Evolutionary conservation across 139 green algal genomes (phyloP).

Genomic region (Spirogloea muscicola): DNA sequence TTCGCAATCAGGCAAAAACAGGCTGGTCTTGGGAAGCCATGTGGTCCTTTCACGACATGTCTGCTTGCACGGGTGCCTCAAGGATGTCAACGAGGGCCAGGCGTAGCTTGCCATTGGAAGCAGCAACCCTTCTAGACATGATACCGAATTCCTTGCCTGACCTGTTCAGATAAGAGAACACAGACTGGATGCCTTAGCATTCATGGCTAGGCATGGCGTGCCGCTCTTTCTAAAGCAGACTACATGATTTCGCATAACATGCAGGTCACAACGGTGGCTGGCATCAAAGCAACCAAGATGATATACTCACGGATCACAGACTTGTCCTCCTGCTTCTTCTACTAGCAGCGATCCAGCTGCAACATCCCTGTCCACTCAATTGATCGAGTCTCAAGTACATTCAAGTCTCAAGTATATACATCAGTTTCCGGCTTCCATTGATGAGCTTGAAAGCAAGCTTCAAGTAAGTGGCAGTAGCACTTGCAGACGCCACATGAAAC

Average conservation of each 20-base stretch:
- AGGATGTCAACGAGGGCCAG: constrained; percentile 3
- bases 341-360: constrained; percentile 29
- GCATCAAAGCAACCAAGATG: constrained; percentile 11
- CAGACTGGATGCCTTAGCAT: neutral
- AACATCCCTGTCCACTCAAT: constrained; percentile 30
- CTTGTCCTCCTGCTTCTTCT: constrained; percentile 11
- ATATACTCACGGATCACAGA: constrained; percentile 35
- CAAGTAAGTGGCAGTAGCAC: no score
- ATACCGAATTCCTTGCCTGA: constrained; percentile 9
- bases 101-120: constrained; percentile 17
- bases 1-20: no score
- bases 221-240: neutral
- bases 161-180: constrained; percentile 1
- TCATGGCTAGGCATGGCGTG: neutral
- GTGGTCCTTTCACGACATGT: no score
- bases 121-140: constrained; percentile 19
- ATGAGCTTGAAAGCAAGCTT: neutral
- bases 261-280: neutral
- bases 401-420: constrained; percentile 5
- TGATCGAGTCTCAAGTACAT: constrained; percentile 6
- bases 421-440: neutral
- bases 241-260: neutral
- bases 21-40: no score
- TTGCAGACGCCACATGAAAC: no score
- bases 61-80: no score